Evolutionary conservation across 257 asterid genomes (phyloP), one percentile per base, ranked within the genome.

Genomic region (Lycium ferocissimum): DNA sequence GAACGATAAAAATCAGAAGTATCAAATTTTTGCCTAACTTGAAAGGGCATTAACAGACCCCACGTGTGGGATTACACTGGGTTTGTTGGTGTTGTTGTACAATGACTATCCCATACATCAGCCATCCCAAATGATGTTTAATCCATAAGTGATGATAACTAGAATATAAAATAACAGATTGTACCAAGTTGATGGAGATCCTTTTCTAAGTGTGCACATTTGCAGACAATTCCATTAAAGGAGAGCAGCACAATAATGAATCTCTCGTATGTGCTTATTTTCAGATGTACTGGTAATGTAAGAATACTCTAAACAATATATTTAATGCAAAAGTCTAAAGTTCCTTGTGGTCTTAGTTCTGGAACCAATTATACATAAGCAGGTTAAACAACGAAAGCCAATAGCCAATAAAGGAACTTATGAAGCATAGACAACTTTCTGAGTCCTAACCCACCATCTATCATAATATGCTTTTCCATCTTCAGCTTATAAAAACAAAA

Each of bases 111-210:
- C 58, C 58, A n/a, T 47, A 17, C 81, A 13, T 72, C 81, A 75
- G 43, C 13, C 81, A 49, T 75, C 61, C 61, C 43, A 47, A 47
- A 12, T 73, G 61, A 73, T 20, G 59, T 45, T 49, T 43, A 43
- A 20, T 45, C 80, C 80, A 45, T 47, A 47, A 73, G 59, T 47
- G 40, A 75, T 75, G 43, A 75, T 37, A 75, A 49, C 81, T 75
- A 49, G 3, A 5, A 4, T 13, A 75, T 12, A 49, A 49, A 20
- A 61, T 6, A 49, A 75, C 61, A 75, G 54, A 70, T 40, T 70
- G 54, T 70, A 70, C 79, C 79, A 70, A 70, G 33, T 70, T 49
- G 81, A 75, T 49, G 58, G 20, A 75, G 40, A 75, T 47, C 81
- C 81, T 49, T 49, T 49, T 6, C 22, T 49, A 75, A 75, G 8